Conservation (phyloP, 176 grass and related monocot species). For the Aegilops tauschii region DNA sequence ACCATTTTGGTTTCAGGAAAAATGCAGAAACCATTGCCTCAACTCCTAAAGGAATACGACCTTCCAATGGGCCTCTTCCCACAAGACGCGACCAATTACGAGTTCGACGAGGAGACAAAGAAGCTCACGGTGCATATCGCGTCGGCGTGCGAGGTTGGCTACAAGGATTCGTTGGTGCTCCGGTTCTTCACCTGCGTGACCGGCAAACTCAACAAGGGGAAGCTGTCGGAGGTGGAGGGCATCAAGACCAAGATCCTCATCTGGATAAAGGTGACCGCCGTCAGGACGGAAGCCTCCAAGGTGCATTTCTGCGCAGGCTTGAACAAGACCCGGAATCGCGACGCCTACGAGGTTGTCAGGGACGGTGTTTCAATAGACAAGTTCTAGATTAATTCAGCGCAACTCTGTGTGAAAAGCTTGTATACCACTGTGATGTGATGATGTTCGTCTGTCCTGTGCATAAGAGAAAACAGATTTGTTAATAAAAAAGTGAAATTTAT, state of each 20-base stretch:
- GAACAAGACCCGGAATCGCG: conserved; percentile 63
- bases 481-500: too few species aligned
- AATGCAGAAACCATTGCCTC: conserved; percentile 83
- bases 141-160: conserved; percentile 68
- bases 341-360: conserved; percentile 73
- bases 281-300: conserved; percentile 64
- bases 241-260: conserved; percentile 86
- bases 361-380: conserved; percentile 62
- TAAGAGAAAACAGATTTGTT: too few species aligned
- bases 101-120: conserved; percentile 67
- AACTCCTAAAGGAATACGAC: conserved; percentile 73
- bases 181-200: conserved; percentile 63
- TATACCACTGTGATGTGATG: too few species aligned
- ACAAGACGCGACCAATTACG: conserved; percentile 73
- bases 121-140: conserved; percentile 64
- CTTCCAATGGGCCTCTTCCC: conserved; percentile 75
- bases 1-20: conserved; percentile 55
- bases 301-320: conserved; percentile 61
- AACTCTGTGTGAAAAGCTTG: too few species aligned
- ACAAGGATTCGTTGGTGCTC: conserved; percentile 77
- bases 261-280: conserved; percentile 60
- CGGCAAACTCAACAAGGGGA: conserved; percentile 75
- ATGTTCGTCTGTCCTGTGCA: too few species aligned
- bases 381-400: conserved; percentile 39
- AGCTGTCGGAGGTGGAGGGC: conserved; percentile 69